A percentile compares a stretch with the other conserved stretches of the same genome.
phyloP scores from a whole-genome alignment of 2,329 filamentous ascomycete species.

The Aschersonia sp. region DNA sequence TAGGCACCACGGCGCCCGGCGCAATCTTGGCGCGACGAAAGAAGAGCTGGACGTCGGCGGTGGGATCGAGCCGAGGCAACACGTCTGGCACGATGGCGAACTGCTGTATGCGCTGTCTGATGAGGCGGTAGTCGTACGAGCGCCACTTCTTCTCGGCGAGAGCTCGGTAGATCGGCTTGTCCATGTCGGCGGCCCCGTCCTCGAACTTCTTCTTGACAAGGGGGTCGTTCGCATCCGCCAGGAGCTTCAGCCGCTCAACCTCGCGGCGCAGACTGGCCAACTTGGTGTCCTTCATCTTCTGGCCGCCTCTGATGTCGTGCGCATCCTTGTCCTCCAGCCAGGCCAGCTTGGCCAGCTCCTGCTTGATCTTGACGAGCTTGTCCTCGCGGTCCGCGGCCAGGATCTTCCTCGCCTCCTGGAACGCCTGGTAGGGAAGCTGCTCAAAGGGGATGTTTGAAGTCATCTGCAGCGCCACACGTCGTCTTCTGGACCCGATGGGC shows the following conservation, averaged over 20 bases:
- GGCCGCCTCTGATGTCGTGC: slow-evolving; percentile 44
- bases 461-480: slow-evolving; percentile 57
- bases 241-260: slow-evolving; percentile 69
- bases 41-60: slow-evolving; percentile 65
- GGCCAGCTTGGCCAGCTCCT: slow-evolving; percentile 53
- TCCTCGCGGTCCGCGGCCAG: slow-evolving; percentile 65
- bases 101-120: slow-evolving; percentile 74
- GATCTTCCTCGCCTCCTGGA: slow-evolving; percentile 85
- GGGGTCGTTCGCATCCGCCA: slow-evolving; percentile 91
- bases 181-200: slow-evolving; percentile 84
- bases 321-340: slow-evolving; percentile 45
- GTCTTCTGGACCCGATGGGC: slow-evolving; percentile 73
- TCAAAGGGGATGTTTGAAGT: slow-evolving; percentile 68
- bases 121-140: slow-evolving; percentile 62
- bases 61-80: slow-evolving; percentile 64
- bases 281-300: slow-evolving; percentile 48
- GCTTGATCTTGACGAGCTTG: slow-evolving; percentile 62
- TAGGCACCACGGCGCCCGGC: slow-evolving; percentile 69
- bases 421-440: slow-evolving; percentile 91
- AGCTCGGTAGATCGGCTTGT: slow-evolving; percentile 87
- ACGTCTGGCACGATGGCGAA: slow-evolving; percentile 83
- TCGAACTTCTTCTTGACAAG: slow-evolving; percentile 88
- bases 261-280: slow-evolving; percentile 57
- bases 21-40: slow-evolving; percentile 58
- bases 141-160: slow-evolving; percentile 84